Base-by-base conservation (phyloP, 805 yeast species). In the Gaillardinia entomophila region DNA sequence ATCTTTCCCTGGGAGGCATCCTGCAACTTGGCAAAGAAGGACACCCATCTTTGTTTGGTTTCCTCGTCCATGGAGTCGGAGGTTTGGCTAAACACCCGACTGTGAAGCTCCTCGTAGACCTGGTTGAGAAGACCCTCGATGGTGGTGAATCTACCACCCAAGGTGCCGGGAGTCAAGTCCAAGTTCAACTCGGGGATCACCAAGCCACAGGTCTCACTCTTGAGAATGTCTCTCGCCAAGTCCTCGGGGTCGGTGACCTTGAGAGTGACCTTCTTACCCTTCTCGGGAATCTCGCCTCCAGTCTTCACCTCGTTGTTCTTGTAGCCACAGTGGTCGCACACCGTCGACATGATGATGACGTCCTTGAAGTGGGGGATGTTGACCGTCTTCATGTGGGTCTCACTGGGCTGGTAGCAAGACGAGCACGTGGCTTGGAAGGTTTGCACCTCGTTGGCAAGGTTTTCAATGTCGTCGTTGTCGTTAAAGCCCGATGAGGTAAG, bases 361-460 rank as follows among this genome's bases (percentile, higher is more conserved):
- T 92, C 97, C 63, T 90, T 89, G 74, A 92, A 92, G 62, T 92
- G 97, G 14, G 99, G 99, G 45, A 92, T 92, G 57, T 87, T 81
- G 15, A 92, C 96, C 24, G 88, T 76, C 66, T 92, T 92, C 99
- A 92, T 92, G 55, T 89, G 94, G 2, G 99, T 92, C 35, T 78
- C 85, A 58, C 96, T 84, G 10, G 79, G 77, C 36, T 73, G 74
- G 45, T 71, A 75, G 60, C 99, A 92, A 13, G 92, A 75, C 6
- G 97, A 90, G 60, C 99, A 92, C 7, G 95, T 75, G 3, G 97
- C 96, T 27, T 72, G 71, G 67, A 92, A 92, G 6, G 90, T 81
- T 60, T 92, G 97, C 15, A 92, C 96, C 59, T 92, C 98, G 46
- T 84, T 86, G 34, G 73, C 73, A 49, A 82, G 75, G 53, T 89